Conservation (phyloP, 2,329 filamentous ascomycete genomes). For the Exophiala xenobiotica region DNA sequence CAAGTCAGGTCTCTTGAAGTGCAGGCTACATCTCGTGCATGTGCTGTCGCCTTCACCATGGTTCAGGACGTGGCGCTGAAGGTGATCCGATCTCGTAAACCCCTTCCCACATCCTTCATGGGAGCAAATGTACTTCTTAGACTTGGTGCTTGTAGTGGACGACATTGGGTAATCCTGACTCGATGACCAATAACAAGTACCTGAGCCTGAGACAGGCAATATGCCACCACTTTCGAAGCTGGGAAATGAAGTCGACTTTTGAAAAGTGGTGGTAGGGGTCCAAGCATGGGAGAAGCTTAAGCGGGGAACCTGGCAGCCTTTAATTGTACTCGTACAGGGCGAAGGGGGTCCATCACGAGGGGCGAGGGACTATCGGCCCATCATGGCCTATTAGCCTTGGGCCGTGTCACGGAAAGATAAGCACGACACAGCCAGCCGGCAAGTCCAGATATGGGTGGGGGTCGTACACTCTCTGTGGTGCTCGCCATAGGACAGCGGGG, state of each 20-base stretch:
- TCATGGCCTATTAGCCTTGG: too few relatives aligned
- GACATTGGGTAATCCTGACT: constrained; percentile 1
- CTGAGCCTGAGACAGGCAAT: neutral
- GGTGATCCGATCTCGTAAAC: constrained; percentile 59
- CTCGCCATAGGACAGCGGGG: too few relatives aligned
- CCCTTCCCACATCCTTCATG: constrained; percentile 48
- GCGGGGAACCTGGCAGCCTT: neutral
- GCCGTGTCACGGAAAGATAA: neutral
- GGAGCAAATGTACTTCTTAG: constrained; percentile 16
- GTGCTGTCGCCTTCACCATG: constrained; percentile 56
- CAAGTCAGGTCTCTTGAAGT: constrained; percentile 62
- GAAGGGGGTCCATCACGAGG: too few relatives aligned
- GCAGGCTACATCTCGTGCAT: constrained; percentile 59
- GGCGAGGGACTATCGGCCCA: neutral
- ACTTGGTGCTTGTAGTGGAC: neutral
- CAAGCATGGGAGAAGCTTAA: neutral
- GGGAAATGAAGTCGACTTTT: neutral
- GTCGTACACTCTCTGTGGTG: too few relatives aligned
- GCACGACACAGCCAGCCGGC: too few relatives aligned
- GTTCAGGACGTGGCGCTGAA: constrained; percentile 55
- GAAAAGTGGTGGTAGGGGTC: neutral
- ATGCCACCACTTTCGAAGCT: neutral
- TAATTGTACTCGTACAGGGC: neutral
- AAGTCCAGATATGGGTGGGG: constrained; percentile 1
- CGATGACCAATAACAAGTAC: neutral